These are phyloP conservation scores for Hanseniaspora uvarum DNA, from an alignment of 1,139 yeast genomes.

Conservation along the genomic window DNA sequence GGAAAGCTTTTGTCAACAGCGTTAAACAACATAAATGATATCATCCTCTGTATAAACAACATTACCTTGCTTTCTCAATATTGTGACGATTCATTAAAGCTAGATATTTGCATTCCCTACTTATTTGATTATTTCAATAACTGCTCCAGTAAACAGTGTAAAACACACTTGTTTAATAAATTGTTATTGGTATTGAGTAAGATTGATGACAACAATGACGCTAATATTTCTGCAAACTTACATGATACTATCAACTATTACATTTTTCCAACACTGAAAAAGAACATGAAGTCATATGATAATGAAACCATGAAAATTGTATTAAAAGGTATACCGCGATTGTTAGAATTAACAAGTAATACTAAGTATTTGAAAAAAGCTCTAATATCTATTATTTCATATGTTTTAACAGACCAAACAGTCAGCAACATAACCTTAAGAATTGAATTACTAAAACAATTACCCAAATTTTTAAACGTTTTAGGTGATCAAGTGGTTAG, in stretches of 20 bases:
- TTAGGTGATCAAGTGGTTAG: slow-evolving; percentile 82
- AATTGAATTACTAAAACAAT: slow-evolving; percentile 55
- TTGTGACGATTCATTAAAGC: slow-evolving; percentile 68
- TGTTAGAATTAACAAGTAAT: slow-evolving; percentile 33
- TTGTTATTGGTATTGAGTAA: slow-evolving; percentile 59
- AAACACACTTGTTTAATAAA: slow-evolving; percentile 47
- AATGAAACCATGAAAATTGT: slow-evolving; percentile 28
- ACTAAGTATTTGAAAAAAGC: slow-evolving; percentile 37
- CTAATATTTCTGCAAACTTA: slow-evolving; percentile 49
- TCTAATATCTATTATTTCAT: slow-evolving; percentile 56
- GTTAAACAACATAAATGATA: slow-evolving; percentile 50
- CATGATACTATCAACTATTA: slow-evolving; percentile 31
- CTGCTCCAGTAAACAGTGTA: slow-evolving; percentile 25
- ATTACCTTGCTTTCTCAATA: slow-evolving; percentile 67
- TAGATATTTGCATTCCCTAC: slow-evolving; percentile 79
- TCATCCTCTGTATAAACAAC: slow-evolving; percentile 65
- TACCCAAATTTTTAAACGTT: slow-evolving; percentile 65
- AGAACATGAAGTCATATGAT: slow-evolving; percentile 40
- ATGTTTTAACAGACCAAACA: slow-evolving; percentile 58
- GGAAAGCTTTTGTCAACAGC: slow-evolving; percentile 36
- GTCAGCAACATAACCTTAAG: slow-evolving; percentile 42
- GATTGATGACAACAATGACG: slow-evolving; percentile 57
- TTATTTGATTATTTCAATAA: slow-evolving; percentile 39
- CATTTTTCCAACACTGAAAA: slow-evolving; percentile 57
- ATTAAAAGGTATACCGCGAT: slow-evolving; percentile 54